Base-by-base conservation (phyloP, 768 basidiomycete genomes). In the Nidularia pulvinata region DNA sequence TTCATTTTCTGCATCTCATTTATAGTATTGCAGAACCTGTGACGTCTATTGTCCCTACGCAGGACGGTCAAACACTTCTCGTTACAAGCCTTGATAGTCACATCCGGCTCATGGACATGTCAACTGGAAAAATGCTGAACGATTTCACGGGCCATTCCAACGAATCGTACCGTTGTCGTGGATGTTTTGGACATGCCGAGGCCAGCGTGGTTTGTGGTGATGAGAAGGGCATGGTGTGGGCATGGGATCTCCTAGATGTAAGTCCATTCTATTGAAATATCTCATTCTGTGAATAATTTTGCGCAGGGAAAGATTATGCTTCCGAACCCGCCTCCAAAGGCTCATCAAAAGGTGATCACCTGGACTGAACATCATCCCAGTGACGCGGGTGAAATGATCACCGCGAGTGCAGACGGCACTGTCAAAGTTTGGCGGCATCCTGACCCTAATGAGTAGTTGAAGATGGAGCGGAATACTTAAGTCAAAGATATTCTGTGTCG, bases 201-300 rank as follows among this genome's bases (percentile, higher is more conserved):
- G 89, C 87, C 6, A 83, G 68, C 25, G 85, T 98, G 13, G 65
- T 96, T 4, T 87, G 84, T 55, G 97, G 97, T 7, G 97, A 98
- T 65, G 97, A 98, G 69, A 81, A 87, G 6, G 97, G 97, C 0
- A 73, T 70, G 55, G 74, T 99, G 2, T 97, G 93, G 93, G 84
- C 84, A 42, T 99, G 95, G 95, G 93, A 96, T 60, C 74, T 98
- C 55, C 81, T 98, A 19, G 90, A 93, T 66, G 95, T 95, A 69
- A 64, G 68, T 62, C 49, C 14, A 43, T 47, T 39, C 45, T 32
- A 50, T 22, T 48, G 49, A 32, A 16, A 43, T 45, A 49, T 49
- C 45, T 55, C 25, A 42, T 36, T 34, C 50, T 13, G 34, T 48
- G 45, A 45, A 33, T 55, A 45, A 48, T 47, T 58, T 57, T 55